A percentile compares a stretch with the other conserved stretches of the same genome.
Evolutionary conservation across 1,284 basidiomycete genomes (phyloP).

Genomic region (Veloboletus limbatus): DNA sequence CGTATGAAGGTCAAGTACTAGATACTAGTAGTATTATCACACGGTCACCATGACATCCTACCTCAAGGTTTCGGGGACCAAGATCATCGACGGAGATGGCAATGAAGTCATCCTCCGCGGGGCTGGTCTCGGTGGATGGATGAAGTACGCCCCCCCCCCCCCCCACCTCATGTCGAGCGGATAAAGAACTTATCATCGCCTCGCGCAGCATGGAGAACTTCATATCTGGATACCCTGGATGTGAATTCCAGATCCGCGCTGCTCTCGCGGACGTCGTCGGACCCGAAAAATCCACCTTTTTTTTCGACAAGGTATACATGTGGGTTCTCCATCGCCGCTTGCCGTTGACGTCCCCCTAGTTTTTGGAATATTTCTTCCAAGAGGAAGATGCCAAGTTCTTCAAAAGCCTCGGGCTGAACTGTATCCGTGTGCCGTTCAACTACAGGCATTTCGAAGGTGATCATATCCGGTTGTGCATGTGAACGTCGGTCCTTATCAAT

Average conservation of each 20-base stretch:
- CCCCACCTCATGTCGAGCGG: slow-evolving; percentile 10
- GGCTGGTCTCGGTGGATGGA: slow-evolving; percentile 69
- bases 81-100: slow-evolving; percentile 53
- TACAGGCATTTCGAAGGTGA: slow-evolving; percentile 66
- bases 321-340: slow-evolving; percentile 10
- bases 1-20: no score
- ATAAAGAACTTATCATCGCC: slow-evolving; percentile 5
- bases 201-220: slow-evolving; percentile 58
- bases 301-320: slow-evolving; percentile 76
- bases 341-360: slow-evolving; percentile 40
- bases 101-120: slow-evolving; percentile 61
- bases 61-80: slow-evolving; percentile 53
- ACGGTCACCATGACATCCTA: slow-evolving; percentile 38
- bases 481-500: background rate
- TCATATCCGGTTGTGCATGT: background rate
- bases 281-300: slow-evolving; percentile 65
- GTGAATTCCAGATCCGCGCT: slow-evolving; percentile 65
- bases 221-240: slow-evolving; percentile 59
- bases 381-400: slow-evolving; percentile 71
- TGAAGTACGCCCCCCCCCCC: slow-evolving; percentile 49
- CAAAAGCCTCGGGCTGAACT: slow-evolving; percentile 67
- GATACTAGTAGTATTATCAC: no score
- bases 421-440: slow-evolving; percentile 64
- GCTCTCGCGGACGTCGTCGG: slow-evolving; percentile 66
- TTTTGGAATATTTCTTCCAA: slow-evolving; percentile 71